Conservation (phyloP, 2,329 filamentous ascomycete species). For the Ophiostoma ips region DNA sequence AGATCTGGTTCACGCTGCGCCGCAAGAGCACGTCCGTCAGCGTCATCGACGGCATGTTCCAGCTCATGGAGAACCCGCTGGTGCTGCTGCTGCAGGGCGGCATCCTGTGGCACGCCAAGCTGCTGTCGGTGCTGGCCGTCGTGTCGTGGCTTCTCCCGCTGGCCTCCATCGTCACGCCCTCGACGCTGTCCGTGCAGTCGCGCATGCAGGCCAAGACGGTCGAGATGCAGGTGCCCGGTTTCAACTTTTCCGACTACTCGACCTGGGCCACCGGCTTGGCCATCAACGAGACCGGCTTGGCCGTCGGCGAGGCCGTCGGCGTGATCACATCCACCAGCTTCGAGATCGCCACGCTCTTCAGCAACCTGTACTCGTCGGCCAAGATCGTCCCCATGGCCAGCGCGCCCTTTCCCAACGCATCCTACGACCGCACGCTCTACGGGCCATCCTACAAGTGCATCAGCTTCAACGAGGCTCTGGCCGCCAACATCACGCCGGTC, state of each 20-base stretch:
- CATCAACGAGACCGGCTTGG: constrained; percentile 2
- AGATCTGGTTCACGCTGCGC: constrained; percentile 8
- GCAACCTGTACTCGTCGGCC: constrained; percentile 5
- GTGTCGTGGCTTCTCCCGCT: constrained; percentile 4
- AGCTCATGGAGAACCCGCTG: constrained; percentile 3
- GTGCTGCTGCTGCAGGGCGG: neutral
- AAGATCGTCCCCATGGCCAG: neutral
- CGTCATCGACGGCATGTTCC: constrained; percentile 7
- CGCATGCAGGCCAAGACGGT: neutral
- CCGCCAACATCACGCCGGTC: neutral
- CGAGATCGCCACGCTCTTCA: constrained; percentile 5
- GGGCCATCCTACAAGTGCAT: constrained; percentile 9
- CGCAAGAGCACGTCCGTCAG: constrained; percentile 1
- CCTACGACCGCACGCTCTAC: constrained; percentile 8
- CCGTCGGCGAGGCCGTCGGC: neutral
- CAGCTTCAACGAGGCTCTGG: constrained; percentile 2
- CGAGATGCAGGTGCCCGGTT: neutral
- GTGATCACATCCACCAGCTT: neutral
- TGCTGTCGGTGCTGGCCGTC: neutral
- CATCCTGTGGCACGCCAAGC: constrained; percentile 5
- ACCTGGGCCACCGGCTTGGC: constrained; percentile 1
- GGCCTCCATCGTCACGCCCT: constrained; percentile 7
- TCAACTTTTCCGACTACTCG: constrained; percentile 1
- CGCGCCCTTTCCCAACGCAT: constrained; percentile 3
- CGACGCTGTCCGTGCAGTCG: constrained; percentile 3